These are phyloP conservation scores for Novakomyces olei DNA, from an alignment of 805 yeast genomes.

Conservation along the genomic window DNA sequence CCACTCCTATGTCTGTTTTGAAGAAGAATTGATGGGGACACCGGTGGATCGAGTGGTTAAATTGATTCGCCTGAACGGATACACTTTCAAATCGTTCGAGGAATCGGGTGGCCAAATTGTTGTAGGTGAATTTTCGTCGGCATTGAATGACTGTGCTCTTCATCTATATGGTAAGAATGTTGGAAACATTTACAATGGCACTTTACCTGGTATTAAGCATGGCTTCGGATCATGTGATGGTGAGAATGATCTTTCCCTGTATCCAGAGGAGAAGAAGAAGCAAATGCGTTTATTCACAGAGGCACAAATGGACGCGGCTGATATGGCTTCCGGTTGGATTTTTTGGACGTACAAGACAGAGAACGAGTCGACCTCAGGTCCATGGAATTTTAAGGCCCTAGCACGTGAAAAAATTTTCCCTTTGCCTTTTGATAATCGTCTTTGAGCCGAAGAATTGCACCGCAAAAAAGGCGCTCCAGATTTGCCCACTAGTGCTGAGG, in stretches of 20 bases:
- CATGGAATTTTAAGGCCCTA: no score
- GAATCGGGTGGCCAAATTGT: conserved; percentile 29
- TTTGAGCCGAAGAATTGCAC: no score
- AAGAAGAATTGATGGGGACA: conserved; percentile 47
- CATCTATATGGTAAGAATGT: conserved; percentile 76
- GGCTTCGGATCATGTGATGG: conserved; percentile 40
- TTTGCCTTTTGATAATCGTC: no score
- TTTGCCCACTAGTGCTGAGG: no score
- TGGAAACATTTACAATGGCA: conserved; percentile 63
- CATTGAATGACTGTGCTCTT: conserved; percentile 71
- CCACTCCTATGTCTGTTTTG: conserved; percentile 62
- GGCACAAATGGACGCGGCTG: conserved; percentile 77
- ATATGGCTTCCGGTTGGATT: conserved; percentile 58
- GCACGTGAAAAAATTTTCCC: no score
- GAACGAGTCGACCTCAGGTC: no score
- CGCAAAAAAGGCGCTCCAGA: no score
- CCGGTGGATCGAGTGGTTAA: no score
- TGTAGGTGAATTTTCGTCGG: conserved; percentile 80
- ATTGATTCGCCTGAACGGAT: no score
- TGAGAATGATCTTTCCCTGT: conserved; percentile 23
- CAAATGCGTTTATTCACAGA: conserved; percentile 53
- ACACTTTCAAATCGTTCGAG: conserved; percentile 30
- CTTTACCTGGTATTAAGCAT: conserved; percentile 19
- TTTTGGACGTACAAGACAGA: conserved; percentile 92
- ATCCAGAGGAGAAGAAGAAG: conserved; percentile 35